Evolutionary conservation across 1,284 basidiomycete species (phyloP), one percentile per base, ranked within the genome.

Genomic region (Ustilago loliicola): DNA sequence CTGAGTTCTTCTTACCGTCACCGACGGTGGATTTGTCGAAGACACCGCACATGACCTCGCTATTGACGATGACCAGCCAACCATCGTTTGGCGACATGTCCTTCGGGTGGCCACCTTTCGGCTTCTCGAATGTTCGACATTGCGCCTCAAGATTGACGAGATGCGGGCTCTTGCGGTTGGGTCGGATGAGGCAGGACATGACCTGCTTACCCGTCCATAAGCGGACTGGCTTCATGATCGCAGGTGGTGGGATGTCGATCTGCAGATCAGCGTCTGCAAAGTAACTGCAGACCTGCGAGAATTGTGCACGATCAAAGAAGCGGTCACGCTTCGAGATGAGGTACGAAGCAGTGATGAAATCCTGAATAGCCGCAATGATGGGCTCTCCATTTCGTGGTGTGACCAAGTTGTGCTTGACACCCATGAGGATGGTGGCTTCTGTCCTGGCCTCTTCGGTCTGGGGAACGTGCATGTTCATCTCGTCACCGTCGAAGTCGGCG

Each of bases 1-100:
- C 94, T 2, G 95, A 98, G 87, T 98, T 98, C 89, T 99, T 99
- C 90, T 99, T 99, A 63, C 97, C 97, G 83, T 95, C 94, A 66
- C 97, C 97, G 6, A 99, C 94, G 0, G 95, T 98, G 23, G 94
- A 94, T 88, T 99, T 99, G 89, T 99, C 97, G 91, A 99, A 97
- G 10, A 96, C 94, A 57, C 97, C 97, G 84, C 96, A 98, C 94
- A 99, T 98, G 84, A 99, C 95, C 87, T 99, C 96, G 86, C 94
- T 96, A 87, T 99, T 99, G 74, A 96, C 92, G 63, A 99, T 92
- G 66, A 99, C 97, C 34, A 99, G 90, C 91, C 95, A 99, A 1
- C 96, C 96, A 83, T 99, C 97, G 85, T 99, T 99, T 0, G 96
- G 96, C 11, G 94, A 93, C 88, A 99, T 90, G 85, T 99, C 97